phyloP scores from a whole-genome alignment of 345 rosid species.

The Gossypium longicalyx region DNA sequence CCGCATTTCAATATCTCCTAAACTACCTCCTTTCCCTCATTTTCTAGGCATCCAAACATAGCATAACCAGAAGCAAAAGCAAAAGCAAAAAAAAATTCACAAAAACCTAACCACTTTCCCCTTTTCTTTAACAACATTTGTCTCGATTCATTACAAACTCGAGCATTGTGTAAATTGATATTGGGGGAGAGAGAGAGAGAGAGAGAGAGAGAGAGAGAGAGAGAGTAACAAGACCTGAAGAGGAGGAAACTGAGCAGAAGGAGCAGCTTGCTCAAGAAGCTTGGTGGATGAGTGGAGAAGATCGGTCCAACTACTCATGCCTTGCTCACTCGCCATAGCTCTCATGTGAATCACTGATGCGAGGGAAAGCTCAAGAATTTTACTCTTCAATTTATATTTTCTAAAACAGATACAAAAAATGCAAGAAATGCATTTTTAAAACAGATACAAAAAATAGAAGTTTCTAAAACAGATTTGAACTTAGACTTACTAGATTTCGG shows the following conservation, averaged over 20 bases:
- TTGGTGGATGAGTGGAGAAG: conserved; percentile 89
- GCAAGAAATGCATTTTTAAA: too few species aligned
- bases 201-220: too few species aligned
- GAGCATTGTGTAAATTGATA: background rate
- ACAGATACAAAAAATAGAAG: too few species aligned
- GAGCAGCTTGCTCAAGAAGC: conserved; percentile 97
- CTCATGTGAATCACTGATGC: background rate
- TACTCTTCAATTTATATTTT: background rate
- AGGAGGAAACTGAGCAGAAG: conserved; percentile 97
- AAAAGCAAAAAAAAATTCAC: background rate
- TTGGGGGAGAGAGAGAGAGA: background rate
- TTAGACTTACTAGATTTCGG: too few species aligned
- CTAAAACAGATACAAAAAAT: too few species aligned
- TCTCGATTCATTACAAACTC: background rate
- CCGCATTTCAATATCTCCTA: background rate
- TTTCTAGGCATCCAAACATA: conserved; percentile 8
- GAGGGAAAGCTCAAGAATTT: conserved; percentile 12
- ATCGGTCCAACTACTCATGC: conserved; percentile 85
- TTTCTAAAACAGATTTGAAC: too few species aligned
- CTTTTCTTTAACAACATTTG: too few species aligned
- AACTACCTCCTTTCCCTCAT: background rate
- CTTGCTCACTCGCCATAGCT: conserved; percentile 76
- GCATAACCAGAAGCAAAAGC: background rate
- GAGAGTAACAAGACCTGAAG: conserved; percentile 64
- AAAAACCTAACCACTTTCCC: background rate